phyloP scores from a whole-genome alignment of 768 basidiomycete genomes.

The Basidioascus undulatus region DNA sequence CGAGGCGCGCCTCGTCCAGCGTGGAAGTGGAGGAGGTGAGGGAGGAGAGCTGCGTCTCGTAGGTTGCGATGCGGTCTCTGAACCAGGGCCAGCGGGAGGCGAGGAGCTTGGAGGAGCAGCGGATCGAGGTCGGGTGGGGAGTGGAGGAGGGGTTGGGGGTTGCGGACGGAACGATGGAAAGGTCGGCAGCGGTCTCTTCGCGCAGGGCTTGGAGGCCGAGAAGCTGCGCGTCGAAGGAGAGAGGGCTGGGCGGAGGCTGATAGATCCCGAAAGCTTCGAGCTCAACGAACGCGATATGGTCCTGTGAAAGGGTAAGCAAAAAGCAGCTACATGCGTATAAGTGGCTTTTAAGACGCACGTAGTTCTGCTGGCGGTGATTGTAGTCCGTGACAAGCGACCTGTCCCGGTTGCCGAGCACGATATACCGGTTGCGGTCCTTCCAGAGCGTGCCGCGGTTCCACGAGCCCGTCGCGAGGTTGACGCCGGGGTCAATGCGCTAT shows the following conservation, averaged over 20 bases:
- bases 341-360: no score
- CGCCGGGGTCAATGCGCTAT: slow-evolving; percentile 68
- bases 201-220: slow-evolving; percentile 51
- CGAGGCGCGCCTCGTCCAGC: no score
- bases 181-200: slow-evolving; percentile 59
- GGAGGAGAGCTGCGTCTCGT: no score
- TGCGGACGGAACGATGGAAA: slow-evolving; percentile 80
- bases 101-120: slow-evolving; percentile 59
- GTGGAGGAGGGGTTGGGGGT: no score
- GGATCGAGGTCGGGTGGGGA: no score
- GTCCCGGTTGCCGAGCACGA: slow-evolving; percentile 72
- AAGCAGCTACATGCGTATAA: slow-evolving; percentile 2
- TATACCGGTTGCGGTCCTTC: slow-evolving; percentile 56
- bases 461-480: slow-evolving; percentile 59
- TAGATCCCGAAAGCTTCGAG: slow-evolving; percentile 92
- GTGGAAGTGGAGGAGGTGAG: no score
- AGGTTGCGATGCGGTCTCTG: no score
- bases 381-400: slow-evolving; percentile 66
- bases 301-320: slow-evolving; percentile 18
- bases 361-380: slow-evolving; percentile 66
- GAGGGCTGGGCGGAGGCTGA: slow-evolving; percentile 39
- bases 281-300: slow-evolving; percentile 72
- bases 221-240: slow-evolving; percentile 51
- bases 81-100: slow-evolving; percentile 95
- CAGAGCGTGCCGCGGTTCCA: slow-evolving; percentile 87